Conservation (phyloP, 164 flowering plant genomes). For the Kalanchoe fedtschenkoi region DNA sequence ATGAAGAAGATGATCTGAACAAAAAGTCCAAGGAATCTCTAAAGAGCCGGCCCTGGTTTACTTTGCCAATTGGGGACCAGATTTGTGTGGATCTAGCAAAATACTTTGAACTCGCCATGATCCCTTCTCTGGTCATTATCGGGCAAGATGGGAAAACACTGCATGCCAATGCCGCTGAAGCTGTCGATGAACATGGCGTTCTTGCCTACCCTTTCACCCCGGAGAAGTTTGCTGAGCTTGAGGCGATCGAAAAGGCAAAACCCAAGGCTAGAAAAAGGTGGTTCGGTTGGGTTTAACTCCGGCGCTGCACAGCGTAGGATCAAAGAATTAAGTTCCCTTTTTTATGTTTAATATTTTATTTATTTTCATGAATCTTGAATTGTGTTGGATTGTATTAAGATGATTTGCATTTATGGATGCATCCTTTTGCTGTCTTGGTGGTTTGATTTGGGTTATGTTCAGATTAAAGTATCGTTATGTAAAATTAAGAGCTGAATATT, state of each 20-base stretch:
- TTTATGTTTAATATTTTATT: too few species aligned
- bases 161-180: constrained; percentile 32
- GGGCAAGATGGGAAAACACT: constrained; percentile 52
- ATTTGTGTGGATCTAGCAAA: constrained; percentile 24
- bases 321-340: too few species aligned
- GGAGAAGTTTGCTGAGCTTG: constrained; percentile 38
- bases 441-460: too few species aligned
- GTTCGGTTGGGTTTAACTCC: too few species aligned
- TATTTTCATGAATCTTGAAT: too few species aligned
- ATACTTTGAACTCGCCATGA: constrained; percentile 31
- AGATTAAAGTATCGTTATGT: too few species aligned
- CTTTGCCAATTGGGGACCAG: constrained; percentile 36
- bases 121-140: constrained; percentile 38
- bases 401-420: too few species aligned
- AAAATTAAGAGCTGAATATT: too few species aligned
- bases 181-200: constrained; percentile 37
- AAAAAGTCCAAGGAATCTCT: constrained; percentile 23
- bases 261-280: too few species aligned
- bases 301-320: too few species aligned
- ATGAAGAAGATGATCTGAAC: constrained; percentile 28
- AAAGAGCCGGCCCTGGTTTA: constrained; percentile 29
- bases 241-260: constrained; percentile 31
- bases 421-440: too few species aligned
- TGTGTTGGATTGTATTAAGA: too few species aligned
- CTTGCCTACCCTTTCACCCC: constrained; percentile 45